Conservation (phyloP, 148 eudicot species). For the Rhododendron kiyosumense region DNA sequence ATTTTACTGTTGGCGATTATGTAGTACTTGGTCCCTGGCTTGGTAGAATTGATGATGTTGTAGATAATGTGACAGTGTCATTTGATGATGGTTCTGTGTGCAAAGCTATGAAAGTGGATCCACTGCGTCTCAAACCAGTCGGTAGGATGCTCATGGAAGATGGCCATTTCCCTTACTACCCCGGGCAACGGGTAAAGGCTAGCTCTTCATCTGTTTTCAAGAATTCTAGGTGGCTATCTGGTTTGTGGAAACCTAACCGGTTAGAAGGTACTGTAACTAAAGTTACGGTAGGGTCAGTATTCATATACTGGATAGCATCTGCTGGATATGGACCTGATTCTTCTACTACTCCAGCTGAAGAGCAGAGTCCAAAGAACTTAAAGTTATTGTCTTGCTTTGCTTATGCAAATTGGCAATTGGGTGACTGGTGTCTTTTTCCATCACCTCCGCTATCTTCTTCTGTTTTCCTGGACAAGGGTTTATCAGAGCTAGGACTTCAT, state of each 20-base stretch:
- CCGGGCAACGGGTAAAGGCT: constrained; percentile 89
- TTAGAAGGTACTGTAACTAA: constrained; percentile 84
- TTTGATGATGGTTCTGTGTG: constrained; percentile 92
- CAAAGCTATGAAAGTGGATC: constrained; percentile 84
- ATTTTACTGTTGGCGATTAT: constrained; percentile 79
- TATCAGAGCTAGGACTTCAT: constrained; percentile 37
- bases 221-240: constrained; percentile 77
- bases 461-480: constrained; percentile 39
- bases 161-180: constrained; percentile 87
- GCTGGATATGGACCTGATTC: constrained; percentile 92
- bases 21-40: constrained; percentile 90
- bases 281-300: constrained; percentile 76
- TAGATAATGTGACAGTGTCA: constrained; percentile 77
- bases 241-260: constrained; percentile 73
- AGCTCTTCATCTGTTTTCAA: constrained; percentile 83
- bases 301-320: constrained; percentile 94
- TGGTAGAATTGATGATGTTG: constrained; percentile 87
- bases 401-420: constrained; percentile 93
- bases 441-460: constrained; percentile 31
- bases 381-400: constrained; percentile 76
- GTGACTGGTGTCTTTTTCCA: constrained; percentile 92
- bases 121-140: constrained; percentile 69
- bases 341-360: constrained; percentile 80
- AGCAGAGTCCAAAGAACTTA: constrained; percentile 81
- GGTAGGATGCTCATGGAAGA: constrained; percentile 69